Evolutionary conservation across 2,329 filamentous ascomycete genomes (phyloP), one percentile per base, ranked within the genome.

Genomic region (Rutstroemia sp.): DNA sequence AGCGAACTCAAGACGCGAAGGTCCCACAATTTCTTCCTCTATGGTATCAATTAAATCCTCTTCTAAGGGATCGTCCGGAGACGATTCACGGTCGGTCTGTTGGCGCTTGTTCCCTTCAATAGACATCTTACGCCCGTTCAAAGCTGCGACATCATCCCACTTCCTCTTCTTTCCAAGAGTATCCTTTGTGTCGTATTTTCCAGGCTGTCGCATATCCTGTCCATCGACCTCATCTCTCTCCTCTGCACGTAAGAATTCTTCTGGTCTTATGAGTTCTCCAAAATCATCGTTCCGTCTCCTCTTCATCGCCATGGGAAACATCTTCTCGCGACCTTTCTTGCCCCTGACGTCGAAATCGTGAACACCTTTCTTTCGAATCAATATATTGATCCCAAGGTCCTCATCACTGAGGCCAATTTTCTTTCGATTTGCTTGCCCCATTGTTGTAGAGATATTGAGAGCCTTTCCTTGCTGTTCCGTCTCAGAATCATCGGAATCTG

Each of bases 181-280:
- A 51, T 82, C 82, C 61, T 86, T 78, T 27, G 66, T 69, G 42
- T 77, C 76, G 12, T 71, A 72, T 57, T 78, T 77, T 14, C 75
- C 76, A 16, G 73, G 66, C 37, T 79, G 76, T 30, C 76, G 76
- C 56, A 82, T 74, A 49, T 86, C 83, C 51, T 86, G 81, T 12
- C 81, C 82, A 42, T 89, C 86, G 17, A 82, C 78, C 57, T 86
- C 83, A 63, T 95, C 90, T 57, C 90, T 85, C 72, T 97, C 94
- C 68, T 99, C 94, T 0, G 92, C 92, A 57, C 92, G 83, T 1
- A 96, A 79, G 68, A 92, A 99, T 61, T 99, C 94, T 70, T 97
- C 94, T 0, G 92, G 89, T 54, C 91, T 84, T 64, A 99, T 96
- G 16, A 95, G 75, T 62, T 99, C 94, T 57, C 94, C 94, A 72